Conservation (phyloP, 1,139 yeast species). For the Hyphopichia fennica region DNA sequence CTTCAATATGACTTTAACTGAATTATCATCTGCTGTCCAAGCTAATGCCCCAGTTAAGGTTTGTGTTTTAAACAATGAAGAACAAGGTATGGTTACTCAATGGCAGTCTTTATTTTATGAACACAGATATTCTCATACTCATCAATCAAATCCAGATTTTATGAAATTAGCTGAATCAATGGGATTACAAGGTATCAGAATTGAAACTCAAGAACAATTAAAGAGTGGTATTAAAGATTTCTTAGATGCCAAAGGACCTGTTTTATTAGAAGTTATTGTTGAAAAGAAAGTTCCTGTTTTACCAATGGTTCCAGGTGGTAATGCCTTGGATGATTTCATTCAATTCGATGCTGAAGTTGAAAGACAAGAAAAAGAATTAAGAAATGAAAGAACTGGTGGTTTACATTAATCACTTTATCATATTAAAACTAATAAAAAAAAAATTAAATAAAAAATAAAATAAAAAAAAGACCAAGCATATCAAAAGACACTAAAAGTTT, state of each 20-base stretch:
- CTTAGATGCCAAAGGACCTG: slow-evolving; percentile 78
- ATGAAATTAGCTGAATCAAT: slow-evolving; percentile 90
- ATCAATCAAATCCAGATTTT: slow-evolving; percentile 91
- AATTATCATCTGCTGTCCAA: slow-evolving; percentile 91
- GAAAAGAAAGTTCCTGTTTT: slow-evolving; percentile 97
- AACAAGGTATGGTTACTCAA: slow-evolving; percentile 99
- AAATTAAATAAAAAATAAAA: neutral
- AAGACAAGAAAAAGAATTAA: slow-evolving; percentile 65
- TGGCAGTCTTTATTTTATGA: slow-evolving; percentile 98
- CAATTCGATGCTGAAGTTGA: slow-evolving; percentile 81
- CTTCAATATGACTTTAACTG: slow-evolving; percentile 94
- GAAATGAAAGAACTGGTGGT: slow-evolving; percentile 61
- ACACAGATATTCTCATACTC: slow-evolving; percentile 95
- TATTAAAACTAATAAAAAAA: neutral
- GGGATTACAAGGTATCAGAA: slow-evolving; percentile 84
- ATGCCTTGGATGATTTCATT: slow-evolving; percentile 89
- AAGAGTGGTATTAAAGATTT: slow-evolving; percentile 64
- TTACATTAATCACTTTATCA: slow-evolving; percentile 30
- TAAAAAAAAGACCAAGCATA: no score
- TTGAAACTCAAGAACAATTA: slow-evolving; percentile 65
- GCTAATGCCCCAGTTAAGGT: slow-evolving; percentile 88
- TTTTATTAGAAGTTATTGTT: slow-evolving; percentile 83
- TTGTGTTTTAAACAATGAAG: slow-evolving; percentile 90
- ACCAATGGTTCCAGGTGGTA: slow-evolving; percentile 98
- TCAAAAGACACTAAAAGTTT: no score